A percentile compares a stretch with the other conserved stretches of the same genome.
phyloP scores from a whole-genome alignment of 2,329 filamentous ascomycete genomes.

The Xylariaceae sp. region DNA sequence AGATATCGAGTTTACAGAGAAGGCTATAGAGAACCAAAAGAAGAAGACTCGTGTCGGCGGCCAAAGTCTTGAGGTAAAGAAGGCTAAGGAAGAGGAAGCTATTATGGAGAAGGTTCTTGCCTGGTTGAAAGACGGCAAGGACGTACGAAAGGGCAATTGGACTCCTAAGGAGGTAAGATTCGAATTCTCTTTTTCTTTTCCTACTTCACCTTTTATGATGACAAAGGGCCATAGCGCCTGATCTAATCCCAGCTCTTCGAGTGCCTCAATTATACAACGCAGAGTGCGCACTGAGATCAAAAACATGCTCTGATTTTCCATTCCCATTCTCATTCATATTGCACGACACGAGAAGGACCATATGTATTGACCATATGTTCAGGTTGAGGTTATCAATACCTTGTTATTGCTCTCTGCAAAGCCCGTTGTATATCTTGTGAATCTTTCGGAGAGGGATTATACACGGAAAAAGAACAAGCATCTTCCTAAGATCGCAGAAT shows the following conservation, averaged over 20 bases:
- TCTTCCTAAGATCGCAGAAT: constrained; percentile 89
- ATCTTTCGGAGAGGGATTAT: constrained; percentile 96
- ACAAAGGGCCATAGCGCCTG: constrained; percentile 95
- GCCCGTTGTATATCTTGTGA: constrained; percentile 95
- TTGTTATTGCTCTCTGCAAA: constrained; percentile 95
- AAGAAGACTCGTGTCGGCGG: constrained; percentile 96
- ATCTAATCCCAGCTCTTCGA: constrained; percentile 99
- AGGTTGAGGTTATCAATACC: constrained; percentile 98
- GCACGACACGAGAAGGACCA: background rate
- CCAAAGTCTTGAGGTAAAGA: constrained; percentile 97
- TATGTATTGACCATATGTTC: constrained; percentile 39
- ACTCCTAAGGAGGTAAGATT: constrained; percentile 87
- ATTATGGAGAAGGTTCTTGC: constrained; percentile 89
- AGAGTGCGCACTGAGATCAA: constrained; percentile 89
- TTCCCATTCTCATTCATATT: background rate
- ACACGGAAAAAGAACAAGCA: constrained; percentile 99
- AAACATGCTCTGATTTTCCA: constrained; percentile 68
- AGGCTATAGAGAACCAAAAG: constrained; percentile 87
- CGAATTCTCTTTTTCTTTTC: constrained; percentile 23
- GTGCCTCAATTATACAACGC: constrained; percentile 76
- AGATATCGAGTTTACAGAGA: constrained; percentile 98
- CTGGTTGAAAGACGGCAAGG: constrained; percentile 86
- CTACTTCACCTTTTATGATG: constrained; percentile 71
- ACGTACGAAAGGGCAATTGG: constrained; percentile 92
- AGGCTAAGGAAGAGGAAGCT: constrained; percentile 91